Evolutionary conservation across 805 yeast species (phyloP).

Genomic region (Sugiyamaella floridensis): DNA sequence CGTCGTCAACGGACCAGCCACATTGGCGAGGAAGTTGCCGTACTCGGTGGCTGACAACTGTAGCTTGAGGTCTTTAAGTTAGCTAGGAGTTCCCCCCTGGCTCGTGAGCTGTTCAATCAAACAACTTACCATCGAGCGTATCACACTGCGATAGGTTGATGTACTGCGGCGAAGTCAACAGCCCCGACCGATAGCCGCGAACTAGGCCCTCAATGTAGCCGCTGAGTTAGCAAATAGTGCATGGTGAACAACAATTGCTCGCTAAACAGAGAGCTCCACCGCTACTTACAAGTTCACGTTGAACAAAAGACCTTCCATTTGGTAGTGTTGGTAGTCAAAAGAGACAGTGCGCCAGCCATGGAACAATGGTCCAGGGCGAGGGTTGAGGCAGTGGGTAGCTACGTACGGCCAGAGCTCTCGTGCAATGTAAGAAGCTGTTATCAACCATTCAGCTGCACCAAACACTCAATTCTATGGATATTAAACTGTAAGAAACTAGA

Average conservation of each 20-base stretch:
- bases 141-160: conserved; percentile 94
- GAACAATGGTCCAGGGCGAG: conserved; percentile 47
- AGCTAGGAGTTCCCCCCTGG: background rate
- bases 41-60: conserved; percentile 95
- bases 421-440: no score
- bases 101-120: background rate
- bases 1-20: conserved; percentile 78
- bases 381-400: no score
- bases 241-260: no score
- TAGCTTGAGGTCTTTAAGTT: conserved; percentile 61
- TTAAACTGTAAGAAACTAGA: no score
- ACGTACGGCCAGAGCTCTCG: no score
- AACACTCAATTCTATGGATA: no score
- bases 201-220: conserved; percentile 94
- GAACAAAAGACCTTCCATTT: conserved; percentile 93
- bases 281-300: conserved; percentile 57
- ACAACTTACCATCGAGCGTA: conserved; percentile 50
- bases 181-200: conserved; percentile 86
- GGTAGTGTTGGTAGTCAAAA: background rate
- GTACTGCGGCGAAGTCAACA: conserved; percentile 72
- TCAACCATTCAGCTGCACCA: no score
- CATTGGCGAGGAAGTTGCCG: conserved; percentile 80
- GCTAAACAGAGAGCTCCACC: background rate
- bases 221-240: conserved; percentile 20
- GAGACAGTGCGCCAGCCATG: conserved; percentile 51